Evolutionary conservation across 768 basidiomycete species (phyloP).

Genomic region (Boletus rubropictus): DNA sequence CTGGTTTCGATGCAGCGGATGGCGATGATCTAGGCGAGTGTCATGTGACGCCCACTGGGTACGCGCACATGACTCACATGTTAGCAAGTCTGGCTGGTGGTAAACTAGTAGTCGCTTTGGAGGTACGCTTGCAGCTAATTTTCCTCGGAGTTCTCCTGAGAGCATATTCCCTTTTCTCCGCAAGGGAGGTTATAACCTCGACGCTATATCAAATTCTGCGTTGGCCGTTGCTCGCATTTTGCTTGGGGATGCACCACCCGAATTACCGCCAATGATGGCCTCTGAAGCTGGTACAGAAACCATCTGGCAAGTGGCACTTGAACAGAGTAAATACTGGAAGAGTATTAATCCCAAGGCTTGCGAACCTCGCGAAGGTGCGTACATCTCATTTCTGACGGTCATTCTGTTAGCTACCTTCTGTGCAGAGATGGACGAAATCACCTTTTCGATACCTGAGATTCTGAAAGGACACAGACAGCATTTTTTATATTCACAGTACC

Average conservation of each 20-base stretch:
- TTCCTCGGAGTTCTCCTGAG: slow-evolving; percentile 4
- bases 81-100: slow-evolving; percentile 82
- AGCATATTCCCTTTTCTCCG: not conserved
- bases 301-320: slow-evolving; percentile 78
- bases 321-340: slow-evolving; percentile 92
- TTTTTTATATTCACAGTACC: slow-evolving; percentile 67
- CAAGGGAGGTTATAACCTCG: slow-evolving; percentile 93
- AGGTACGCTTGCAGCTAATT: slow-evolving; percentile 47
- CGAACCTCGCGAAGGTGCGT: slow-evolving; percentile 72
- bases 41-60: slow-evolving; percentile 84
- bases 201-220: slow-evolving; percentile 82
- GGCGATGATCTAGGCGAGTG: slow-evolving; percentile 93
- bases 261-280: slow-evolving; percentile 66
- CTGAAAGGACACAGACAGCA: slow-evolving; percentile 87
- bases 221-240: slow-evolving; percentile 82
- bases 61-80: slow-evolving; percentile 99
- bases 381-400: not conserved
- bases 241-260: slow-evolving; percentile 82
- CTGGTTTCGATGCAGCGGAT: slow-evolving; percentile 93
- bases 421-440: slow-evolving; percentile 55
- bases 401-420: not conserved
- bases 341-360: slow-evolving; percentile 74
- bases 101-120: slow-evolving; percentile 85
- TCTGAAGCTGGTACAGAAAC: slow-evolving; percentile 83
- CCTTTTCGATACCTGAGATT: slow-evolving; percentile 72